Conservation (phyloP, 2,329 filamentous ascomycete species). For the Botryotinia calthae region DNA sequence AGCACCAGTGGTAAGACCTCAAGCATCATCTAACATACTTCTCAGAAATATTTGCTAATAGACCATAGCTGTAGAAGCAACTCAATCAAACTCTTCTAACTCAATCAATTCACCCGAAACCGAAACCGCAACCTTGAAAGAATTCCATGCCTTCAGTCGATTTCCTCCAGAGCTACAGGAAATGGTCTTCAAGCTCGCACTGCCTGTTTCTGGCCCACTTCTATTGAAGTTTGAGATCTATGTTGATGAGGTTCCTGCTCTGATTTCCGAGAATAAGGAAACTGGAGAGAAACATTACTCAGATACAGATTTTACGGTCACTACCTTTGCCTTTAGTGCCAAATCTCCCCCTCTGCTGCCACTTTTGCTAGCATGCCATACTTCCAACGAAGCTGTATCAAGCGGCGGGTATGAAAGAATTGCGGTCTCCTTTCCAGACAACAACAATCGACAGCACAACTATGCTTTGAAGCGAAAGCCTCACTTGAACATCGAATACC, state of each 20-base stretch:
- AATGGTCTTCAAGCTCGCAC: background rate
- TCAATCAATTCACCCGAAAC: background rate
- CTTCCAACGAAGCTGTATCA: background rate
- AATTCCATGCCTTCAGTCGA: background rate
- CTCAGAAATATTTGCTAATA: background rate
- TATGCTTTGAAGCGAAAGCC: background rate
- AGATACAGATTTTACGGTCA: background rate
- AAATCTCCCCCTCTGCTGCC: background rate
- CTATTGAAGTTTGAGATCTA: background rate
- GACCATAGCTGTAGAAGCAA: background rate
- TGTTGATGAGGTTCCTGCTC: background rate
- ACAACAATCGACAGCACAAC: background rate
- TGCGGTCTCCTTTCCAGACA: background rate
- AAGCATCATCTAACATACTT: background rate
- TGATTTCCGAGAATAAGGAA: background rate
- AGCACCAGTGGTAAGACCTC: background rate
- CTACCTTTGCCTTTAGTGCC: background rate
- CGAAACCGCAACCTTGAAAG: background rate
- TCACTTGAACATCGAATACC: background rate
- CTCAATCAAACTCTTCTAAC: background rate
- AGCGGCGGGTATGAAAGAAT: background rate
- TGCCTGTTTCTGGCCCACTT: background rate
- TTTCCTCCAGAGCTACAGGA: background rate
- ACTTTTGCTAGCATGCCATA: background rate
- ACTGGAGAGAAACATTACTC: background rate